These are phyloP conservation scores for Cinchona pubescens DNA, from an alignment of 257 asterid species.

Conservation along the genomic window DNA sequence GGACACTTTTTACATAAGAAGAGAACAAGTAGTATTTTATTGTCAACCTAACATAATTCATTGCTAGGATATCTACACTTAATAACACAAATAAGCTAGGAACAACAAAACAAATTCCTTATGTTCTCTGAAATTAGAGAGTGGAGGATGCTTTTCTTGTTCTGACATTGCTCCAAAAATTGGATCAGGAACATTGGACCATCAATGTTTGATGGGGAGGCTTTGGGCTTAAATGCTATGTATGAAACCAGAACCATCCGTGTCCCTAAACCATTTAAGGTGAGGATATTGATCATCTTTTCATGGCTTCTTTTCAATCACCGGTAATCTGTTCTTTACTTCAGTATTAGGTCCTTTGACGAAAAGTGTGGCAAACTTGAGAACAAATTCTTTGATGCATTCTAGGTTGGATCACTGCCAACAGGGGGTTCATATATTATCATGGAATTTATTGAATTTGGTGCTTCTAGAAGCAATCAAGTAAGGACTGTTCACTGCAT, in stretches of 20 bases:
- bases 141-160: not conserved
- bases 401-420: conserved; percentile 76
- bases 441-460: conserved; percentile 86
- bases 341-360: not conserved
- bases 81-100: too few relatives aligned
- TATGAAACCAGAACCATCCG: conserved; percentile 73
- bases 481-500: conserved; percentile 40
- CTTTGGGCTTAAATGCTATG: conserved; percentile 85
- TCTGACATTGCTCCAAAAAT: conserved; percentile 12
- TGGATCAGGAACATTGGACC: conserved; percentile 69
- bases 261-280: conserved; percentile 86
- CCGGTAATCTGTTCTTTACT: not conserved
- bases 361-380: conserved; percentile 4
- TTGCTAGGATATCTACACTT: too few relatives aligned
- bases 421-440: conserved; percentile 89
- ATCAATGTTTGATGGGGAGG: conserved; percentile 96
- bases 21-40: too few relatives aligned
- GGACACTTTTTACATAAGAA: not conserved
- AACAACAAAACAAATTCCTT: not conserved
- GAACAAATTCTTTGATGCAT: conserved; percentile 12
- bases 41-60: too few relatives aligned
- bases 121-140: too few relatives aligned
- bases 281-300: conserved; percentile 20
- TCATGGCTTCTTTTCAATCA: not conserved
- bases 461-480: conserved; percentile 71